Evolutionary conservation across 2,329 filamentous ascomycete species (phyloP).

Genomic region (Fusarium nanum): DNA sequence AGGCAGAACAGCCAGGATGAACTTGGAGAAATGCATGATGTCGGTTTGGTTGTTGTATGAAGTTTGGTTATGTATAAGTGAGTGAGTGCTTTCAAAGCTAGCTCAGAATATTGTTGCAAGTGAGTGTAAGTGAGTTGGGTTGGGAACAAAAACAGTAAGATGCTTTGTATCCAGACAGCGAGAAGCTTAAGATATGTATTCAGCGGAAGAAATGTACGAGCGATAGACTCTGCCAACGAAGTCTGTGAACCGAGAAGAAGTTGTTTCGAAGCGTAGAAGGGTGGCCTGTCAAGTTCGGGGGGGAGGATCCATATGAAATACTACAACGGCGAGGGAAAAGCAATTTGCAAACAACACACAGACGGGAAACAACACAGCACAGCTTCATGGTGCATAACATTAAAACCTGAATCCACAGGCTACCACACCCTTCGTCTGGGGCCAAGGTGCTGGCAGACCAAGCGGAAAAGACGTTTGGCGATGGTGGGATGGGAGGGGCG

Average conservation of each 20-base stretch:
- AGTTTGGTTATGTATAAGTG: slow-evolving; percentile 18
- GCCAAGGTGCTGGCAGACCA: slow-evolving; percentile 17
- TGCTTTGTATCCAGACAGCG: slow-evolving; percentile 47
- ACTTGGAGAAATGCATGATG: slow-evolving; percentile 55
- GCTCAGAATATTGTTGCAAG: slow-evolving; percentile 35
- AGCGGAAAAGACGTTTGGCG: slow-evolving; percentile 25
- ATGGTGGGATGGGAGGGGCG: slow-evolving; percentile 31
- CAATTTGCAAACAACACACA: slow-evolving; percentile 29
- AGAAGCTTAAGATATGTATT: slow-evolving; percentile 35
- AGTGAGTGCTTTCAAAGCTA: slow-evolving; percentile 43
- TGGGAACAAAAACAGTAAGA: slow-evolving; percentile 32
- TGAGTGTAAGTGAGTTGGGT: slow-evolving; percentile 36
- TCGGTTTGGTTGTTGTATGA: slow-evolving; percentile 24
- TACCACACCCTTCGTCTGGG: slow-evolving; percentile 19
- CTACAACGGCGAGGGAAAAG: slow-evolving; percentile 22
- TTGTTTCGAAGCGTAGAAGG: slow-evolving; percentile 40
- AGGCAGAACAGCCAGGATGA: slow-evolving; percentile 64
- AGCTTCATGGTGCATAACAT: slow-evolving; percentile 13
- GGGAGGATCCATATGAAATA: slow-evolving; percentile 43
- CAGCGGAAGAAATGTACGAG: slow-evolving; percentile 42
- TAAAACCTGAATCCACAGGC: slow-evolving; percentile 2
- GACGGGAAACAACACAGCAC: slow-evolving; percentile 23
- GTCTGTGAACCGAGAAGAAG: slow-evolving; percentile 50
- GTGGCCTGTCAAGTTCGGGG: slow-evolving; percentile 31
- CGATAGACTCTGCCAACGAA: slow-evolving; percentile 69